A percentile compares a stretch with the other conserved stretches of the same genome.
Evolutionary conservation across 441 rosid genomes (phyloP).

Genomic region (Euphorbia celastroides): DNA sequence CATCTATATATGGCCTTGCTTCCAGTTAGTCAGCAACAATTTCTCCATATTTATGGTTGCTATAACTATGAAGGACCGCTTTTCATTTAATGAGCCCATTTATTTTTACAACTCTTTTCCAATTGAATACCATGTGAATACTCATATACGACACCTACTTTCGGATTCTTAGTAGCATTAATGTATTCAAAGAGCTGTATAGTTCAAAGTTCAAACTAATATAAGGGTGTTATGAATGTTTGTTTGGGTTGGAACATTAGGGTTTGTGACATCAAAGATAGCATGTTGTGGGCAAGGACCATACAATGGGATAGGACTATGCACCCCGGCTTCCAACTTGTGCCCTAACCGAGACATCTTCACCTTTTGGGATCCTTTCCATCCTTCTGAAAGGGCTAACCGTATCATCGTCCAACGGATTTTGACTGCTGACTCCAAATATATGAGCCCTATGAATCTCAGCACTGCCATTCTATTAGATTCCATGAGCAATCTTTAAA

Average conservation of each 20-base stretch:
- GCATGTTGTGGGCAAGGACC: slow-evolving; percentile 85
- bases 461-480: slow-evolving; percentile 53
- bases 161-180: too few species aligned
- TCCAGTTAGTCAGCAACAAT: slow-evolving; percentile 5
- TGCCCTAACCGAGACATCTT: slow-evolving; percentile 53
- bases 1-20: not conserved
- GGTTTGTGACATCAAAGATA: slow-evolving; percentile 60
- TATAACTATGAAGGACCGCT: not conserved
- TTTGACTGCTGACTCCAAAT: slow-evolving; percentile 36
- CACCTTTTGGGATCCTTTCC: slow-evolving; percentile 77
- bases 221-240: too few species aligned
- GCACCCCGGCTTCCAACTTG: slow-evolving; percentile 49
- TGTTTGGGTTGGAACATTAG: slow-evolving; percentile 17
- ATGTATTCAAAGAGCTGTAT: too few species aligned
- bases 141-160: not conserved
- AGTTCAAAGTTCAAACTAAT: too few species aligned
- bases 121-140: not conserved
- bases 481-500: slow-evolving; percentile 28
- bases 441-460: slow-evolving; percentile 67
- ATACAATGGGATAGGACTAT: slow-evolving; percentile 60
- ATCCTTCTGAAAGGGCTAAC: slow-evolving; percentile 67
- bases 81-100: not conserved
- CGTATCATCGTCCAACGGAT: slow-evolving; percentile 42
- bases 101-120: not conserved
- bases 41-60: slow-evolving; percentile 13